Conservation (phyloP, 305 asterid genomes). For the Fraxinus latifolia region DNA sequence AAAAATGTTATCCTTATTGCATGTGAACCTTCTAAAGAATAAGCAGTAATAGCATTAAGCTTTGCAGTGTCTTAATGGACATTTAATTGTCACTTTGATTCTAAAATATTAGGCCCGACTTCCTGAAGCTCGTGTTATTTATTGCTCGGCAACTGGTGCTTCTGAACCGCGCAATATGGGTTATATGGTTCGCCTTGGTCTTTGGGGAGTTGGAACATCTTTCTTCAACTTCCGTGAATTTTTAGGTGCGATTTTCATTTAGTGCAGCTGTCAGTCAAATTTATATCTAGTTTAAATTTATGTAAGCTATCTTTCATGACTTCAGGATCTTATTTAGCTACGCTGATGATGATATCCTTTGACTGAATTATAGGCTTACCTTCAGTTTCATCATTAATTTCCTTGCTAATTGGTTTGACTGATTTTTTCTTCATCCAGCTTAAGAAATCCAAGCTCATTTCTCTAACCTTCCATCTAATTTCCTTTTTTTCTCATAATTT, state of each 20-base stretch:
- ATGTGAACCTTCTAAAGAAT: not conserved
- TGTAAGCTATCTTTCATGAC: not conserved
- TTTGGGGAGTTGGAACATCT: slow-evolving; percentile 99
- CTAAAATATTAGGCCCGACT: slow-evolving; percentile 73
- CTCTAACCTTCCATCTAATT: slow-evolving; percentile 11
- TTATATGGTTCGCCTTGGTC: slow-evolving; percentile 99
- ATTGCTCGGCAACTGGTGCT: slow-evolving; percentile 99
- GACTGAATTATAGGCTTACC: slow-evolving; percentile 15
- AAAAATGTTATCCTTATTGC: not conserved
- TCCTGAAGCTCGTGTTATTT: slow-evolving; percentile 93
- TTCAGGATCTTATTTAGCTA: not conserved
- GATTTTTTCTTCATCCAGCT: not conserved
- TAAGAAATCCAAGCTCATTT: slow-evolving; percentile 4
- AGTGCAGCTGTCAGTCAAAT: slow-evolving; percentile 17
- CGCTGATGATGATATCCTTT: not conserved
- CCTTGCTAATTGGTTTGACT: slow-evolving; percentile 7
- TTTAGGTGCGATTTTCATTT: slow-evolving; percentile 58
- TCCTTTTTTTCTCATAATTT: not conserved
- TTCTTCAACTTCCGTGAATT: slow-evolving; percentile 73
- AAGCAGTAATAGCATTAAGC: not conserved
- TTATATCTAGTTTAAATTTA: not conserved
- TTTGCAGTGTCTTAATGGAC: slow-evolving; percentile 16
- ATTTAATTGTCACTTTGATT: slow-evolving; percentile 26
- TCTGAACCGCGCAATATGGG: slow-evolving; percentile 99
- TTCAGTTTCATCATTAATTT: not conserved